Evolutionary conservation across 495 filamentous ascomycete genomes (phyloP).

Genomic region (Daldinia loculata): DNA sequence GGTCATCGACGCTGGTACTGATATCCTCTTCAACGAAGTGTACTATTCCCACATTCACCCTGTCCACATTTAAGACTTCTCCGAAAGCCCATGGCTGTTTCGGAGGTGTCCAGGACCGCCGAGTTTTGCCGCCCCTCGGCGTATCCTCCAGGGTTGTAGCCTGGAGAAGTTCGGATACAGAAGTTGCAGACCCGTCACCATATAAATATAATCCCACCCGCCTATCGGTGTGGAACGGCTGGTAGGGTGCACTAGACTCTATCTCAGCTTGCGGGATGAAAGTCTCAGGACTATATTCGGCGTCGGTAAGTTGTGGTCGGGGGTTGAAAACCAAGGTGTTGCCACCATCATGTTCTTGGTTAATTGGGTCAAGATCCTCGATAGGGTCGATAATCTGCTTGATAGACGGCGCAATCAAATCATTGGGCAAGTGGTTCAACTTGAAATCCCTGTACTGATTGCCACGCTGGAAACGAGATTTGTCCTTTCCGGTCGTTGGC

Average conservation of each 20-base stretch:
- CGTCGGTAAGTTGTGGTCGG: conserved; percentile 39
- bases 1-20: conserved; percentile 58
- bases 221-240: conserved; percentile 88
- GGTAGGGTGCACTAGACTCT: conserved; percentile 88
- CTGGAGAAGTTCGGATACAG: conserved; percentile 46
- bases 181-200: conserved; percentile 41
- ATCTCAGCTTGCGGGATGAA: conserved; percentile 89
- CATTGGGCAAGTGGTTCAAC: conserved; percentile 65
- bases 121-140: conserved; percentile 29
- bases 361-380: conserved; percentile 58
- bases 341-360: conserved; percentile 54
- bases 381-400: conserved; percentile 57
- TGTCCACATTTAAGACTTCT: conserved; percentile 65
- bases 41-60: conserved; percentile 66
- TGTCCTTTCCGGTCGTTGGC: conserved; percentile 57
- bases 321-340: conserved; percentile 55
- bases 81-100: conserved; percentile 74
- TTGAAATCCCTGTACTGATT: conserved; percentile 71
- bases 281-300: conserved; percentile 53
- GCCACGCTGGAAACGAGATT: conserved; percentile 55
- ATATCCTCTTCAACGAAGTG: conserved; percentile 64
- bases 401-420: conserved; percentile 53
- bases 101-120: conserved; percentile 17
- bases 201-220: conserved; percentile 77
- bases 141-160: conserved; percentile 44